phyloP scores from a whole-genome alignment of 2,329 filamentous ascomycete species.

The Ascochyta koolunga region DNA sequence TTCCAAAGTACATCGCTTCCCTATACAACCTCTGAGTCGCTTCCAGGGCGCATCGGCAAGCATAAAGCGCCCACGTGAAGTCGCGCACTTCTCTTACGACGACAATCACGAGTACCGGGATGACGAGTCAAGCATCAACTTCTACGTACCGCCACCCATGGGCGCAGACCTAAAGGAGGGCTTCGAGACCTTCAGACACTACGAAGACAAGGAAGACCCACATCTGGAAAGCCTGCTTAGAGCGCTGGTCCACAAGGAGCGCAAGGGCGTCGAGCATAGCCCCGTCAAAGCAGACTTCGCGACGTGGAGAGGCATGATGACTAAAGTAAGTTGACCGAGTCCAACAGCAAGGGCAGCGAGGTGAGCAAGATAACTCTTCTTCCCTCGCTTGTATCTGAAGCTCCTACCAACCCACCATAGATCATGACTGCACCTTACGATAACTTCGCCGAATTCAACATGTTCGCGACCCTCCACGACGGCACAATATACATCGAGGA shows the following conservation, averaged over 20 bases:
- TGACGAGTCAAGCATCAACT: conserved; percentile 80
- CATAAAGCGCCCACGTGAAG: conserved; percentile 67
- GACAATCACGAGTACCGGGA: conserved; percentile 76
- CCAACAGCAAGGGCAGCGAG: background rate
- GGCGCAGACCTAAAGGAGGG: conserved; percentile 78
- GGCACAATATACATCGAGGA: conserved; percentile 87
- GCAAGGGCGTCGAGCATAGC: conserved; percentile 61
- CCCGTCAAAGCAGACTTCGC: conserved; percentile 79
- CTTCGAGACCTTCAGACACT: conserved; percentile 80
- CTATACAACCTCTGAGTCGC: conserved; percentile 40
- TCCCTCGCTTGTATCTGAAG: conserved; percentile 13
- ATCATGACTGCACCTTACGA: conserved; percentile 87
- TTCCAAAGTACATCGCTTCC: conserved; percentile 28
- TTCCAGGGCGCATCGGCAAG: conserved; percentile 43
- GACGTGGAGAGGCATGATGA: conserved; percentile 99
- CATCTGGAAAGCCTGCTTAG: conserved; percentile 84
- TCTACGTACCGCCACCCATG: conserved; percentile 81
- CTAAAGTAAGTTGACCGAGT: conserved; percentile 68
- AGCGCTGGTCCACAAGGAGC: conserved; percentile 76
- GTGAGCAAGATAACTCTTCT: conserved; percentile 21
- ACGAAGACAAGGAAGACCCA: conserved; percentile 82
- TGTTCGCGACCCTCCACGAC: conserved; percentile 93
- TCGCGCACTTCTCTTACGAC: conserved; percentile 93
- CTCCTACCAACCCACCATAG: conserved; percentile 52
- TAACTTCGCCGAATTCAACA: conserved; percentile 81